Conservation (phyloP, 768 basidiomycete genomes). For the Grammothele lineata region DNA sequence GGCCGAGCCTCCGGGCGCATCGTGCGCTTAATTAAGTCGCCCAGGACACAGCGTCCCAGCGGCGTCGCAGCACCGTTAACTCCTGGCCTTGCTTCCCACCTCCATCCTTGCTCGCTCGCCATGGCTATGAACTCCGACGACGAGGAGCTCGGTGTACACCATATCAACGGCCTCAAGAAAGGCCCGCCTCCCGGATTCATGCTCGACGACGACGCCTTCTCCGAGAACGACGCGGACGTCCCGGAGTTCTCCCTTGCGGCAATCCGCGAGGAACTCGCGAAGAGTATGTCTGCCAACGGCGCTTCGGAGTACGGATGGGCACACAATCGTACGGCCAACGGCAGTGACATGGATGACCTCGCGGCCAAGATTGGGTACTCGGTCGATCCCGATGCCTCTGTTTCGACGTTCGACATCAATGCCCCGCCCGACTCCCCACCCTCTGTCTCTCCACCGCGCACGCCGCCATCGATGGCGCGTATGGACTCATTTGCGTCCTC, state of each 20-base stretch:
- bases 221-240: slow-evolving; percentile 49
- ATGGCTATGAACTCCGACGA: slow-evolving; percentile 7
- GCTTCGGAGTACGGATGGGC: slow-evolving; percentile 23
- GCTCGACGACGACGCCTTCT: slow-evolving; percentile 71
- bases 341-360: slow-evolving; percentile 19
- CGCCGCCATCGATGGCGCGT: slow-evolving; percentile 24
- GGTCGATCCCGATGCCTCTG: slow-evolving; percentile 39
- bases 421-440: slow-evolving; percentile 21
- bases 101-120: background rate
- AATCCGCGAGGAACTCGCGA: slow-evolving; percentile 61
- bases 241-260: slow-evolving; percentile 53
- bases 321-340: background rate
- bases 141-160: slow-evolving; percentile 1
- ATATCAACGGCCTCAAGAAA: background rate
- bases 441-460: too few species aligned
- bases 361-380: slow-evolving; percentile 33
- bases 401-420: slow-evolving; percentile 58
- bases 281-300: slow-evolving; percentile 32
- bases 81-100: background rate
- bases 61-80: slow-evolving; percentile 7
- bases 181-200: slow-evolving; percentile 7
- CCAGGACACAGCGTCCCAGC: background rate
- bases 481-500: slow-evolving; percentile 16
- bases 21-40: background rate
- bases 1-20: slow-evolving; percentile 1